Evolutionary conservation across 768 basidiomycete genomes (phyloP).

Genomic region (Aureoboletus auriporus): DNA sequence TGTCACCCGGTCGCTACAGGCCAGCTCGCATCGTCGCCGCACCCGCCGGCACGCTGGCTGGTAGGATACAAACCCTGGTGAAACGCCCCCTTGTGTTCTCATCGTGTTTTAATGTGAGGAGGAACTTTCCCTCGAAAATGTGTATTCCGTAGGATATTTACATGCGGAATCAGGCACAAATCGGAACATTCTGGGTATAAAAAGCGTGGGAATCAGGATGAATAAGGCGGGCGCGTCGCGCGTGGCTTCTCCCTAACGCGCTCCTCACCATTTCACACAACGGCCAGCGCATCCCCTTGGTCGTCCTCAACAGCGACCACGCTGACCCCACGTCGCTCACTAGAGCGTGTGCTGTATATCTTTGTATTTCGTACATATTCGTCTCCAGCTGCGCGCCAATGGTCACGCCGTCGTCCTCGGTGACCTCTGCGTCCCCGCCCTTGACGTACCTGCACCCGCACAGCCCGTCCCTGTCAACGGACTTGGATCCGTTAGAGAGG

Average conservation of each 20-base stretch:
- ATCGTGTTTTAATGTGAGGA: slow-evolving; percentile 12
- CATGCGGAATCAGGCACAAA: slow-evolving; percentile 12
- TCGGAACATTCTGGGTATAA: slow-evolving; percentile 22
- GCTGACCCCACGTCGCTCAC: slow-evolving; percentile 4
- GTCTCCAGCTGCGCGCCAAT: slow-evolving; percentile 40
- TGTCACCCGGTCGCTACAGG: slow-evolving; percentile 10
- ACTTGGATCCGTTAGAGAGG: slow-evolving; percentile 41
- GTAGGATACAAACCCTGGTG: no score
- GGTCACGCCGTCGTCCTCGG: slow-evolving; percentile 78
- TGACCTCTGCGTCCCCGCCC: slow-evolving; percentile 79
- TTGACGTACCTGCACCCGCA: slow-evolving; percentile 53
- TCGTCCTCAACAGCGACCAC: slow-evolving; percentile 31
- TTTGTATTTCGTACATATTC: slow-evolving; percentile 16
- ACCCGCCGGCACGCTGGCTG: no score
- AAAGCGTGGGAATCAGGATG: slow-evolving; percentile 32
- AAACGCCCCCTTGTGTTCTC: neutral
- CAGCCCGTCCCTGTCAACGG: slow-evolving; percentile 37
- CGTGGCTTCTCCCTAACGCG: slow-evolving; percentile 35
- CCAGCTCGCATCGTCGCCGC: slow-evolving; percentile 5
- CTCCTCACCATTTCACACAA: slow-evolving; percentile 36
- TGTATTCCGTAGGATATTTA: slow-evolving; percentile 13
- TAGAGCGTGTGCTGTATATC: slow-evolving; percentile 13
- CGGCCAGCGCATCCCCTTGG: slow-evolving; percentile 33
- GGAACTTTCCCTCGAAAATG: slow-evolving; percentile 3
- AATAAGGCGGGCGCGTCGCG: slow-evolving; percentile 37